These are phyloP conservation scores for Teunomyces panamensis DNA, from an alignment of 805 yeast genomes.

Conservation along the genomic window DNA sequence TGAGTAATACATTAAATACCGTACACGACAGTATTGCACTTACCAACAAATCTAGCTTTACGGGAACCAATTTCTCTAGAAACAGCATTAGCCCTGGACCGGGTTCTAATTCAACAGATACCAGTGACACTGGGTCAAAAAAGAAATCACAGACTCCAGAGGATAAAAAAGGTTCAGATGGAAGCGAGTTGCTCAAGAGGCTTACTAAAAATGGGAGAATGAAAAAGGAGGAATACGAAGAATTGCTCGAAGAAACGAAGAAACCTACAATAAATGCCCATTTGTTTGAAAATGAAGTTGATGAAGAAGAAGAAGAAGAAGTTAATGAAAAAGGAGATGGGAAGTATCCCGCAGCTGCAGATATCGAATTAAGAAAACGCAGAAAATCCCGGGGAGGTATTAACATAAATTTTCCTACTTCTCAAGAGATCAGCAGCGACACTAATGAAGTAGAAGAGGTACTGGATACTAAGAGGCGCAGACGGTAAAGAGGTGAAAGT, in stretches of 20 bases:
- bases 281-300: conserved; percentile 39
- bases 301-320: conserved; percentile 19
- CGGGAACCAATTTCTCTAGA: background rate
- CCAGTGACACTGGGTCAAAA: conserved; percentile 3
- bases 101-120: background rate
- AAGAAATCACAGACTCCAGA: background rate
- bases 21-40: conserved; percentile 16
- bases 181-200: conserved; percentile 36
- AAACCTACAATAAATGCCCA: conserved; percentile 31
- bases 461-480: conserved; percentile 7
- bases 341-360: conserved; percentile 4
- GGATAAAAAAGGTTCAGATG: conserved; percentile 7
- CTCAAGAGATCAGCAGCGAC: background rate
- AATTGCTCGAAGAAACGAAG: conserved; percentile 31
- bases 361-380: conserved; percentile 13
- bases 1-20: conserved; percentile 25
- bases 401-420: conserved; percentile 10
- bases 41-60: background rate
- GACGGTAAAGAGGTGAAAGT: background rate
- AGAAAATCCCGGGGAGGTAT: conserved; percentile 29
- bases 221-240: conserved; percentile 28
- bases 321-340: conserved; percentile 14
- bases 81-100: background rate
- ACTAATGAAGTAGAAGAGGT: conserved; percentile 4
- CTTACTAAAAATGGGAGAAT: conserved; percentile 33